Evolutionary conservation across 768 basidiomycete genomes (phyloP), one percentile per base, ranked within the genome.

Genomic region (Phanerochaete carnosa): DNA sequence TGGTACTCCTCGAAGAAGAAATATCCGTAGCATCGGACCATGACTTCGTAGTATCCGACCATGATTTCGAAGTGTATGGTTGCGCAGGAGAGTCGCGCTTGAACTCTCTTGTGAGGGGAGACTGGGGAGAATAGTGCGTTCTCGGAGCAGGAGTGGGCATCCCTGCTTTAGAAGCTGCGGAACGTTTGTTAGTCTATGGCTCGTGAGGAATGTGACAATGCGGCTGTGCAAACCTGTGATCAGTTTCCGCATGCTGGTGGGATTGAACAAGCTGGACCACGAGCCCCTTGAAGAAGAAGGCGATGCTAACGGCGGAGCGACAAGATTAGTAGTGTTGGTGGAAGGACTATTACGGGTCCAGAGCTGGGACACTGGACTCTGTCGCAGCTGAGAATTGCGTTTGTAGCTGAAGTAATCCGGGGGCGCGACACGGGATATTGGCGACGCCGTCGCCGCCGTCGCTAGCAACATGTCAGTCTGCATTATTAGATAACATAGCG

Each of bases 261-360:
- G 75, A 61, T 85, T 87, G 69, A 91, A 89, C 12, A 93, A 68
- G 66, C 85, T 92, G 0, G 90, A 88, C 92, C 92, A 93, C 0
- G 92, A 91, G 9, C 85, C 89, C 46, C 85, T 80, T 2, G 70
- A 70, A 22, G 91, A 91, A 2, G 89, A 85, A 49, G 74, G 81
- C 0, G 87, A 86, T 0, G 84, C 76, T 15, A 47, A 80, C 74
- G 43, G 83, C 66, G 79, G 69, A 3, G 75, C 71, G 2, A 75
- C 70, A 11, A 71, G 75, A 22, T 73, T 70, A n/a, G 51, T 46
- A 12, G 78, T 66, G 0, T 79, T 79, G 4, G 79, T 74, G 1
- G 84, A 80, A 0, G 74, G 67, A 0, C 75, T 74, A 2, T 80
- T 72, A 19, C 80, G 80, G n/a, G 81, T 78, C 83, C 84, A 84